Evolutionary conservation across 345 rosid genomes (phyloP).

Genomic region (Linum tenue): DNA sequence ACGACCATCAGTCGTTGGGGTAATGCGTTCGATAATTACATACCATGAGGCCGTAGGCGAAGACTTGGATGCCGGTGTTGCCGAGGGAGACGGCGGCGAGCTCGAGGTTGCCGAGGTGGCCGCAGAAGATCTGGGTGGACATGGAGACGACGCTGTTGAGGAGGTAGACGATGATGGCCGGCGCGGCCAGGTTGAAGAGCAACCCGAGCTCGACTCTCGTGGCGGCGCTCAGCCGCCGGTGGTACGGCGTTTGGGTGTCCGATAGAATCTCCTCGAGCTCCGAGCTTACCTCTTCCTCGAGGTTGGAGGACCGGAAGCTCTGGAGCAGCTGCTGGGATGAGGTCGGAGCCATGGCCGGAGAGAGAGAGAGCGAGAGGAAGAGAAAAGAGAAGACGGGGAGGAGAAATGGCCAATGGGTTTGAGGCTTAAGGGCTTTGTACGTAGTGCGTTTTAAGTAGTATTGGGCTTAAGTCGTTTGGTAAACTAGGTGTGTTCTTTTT

Average conservation of each 20-base stretch:
- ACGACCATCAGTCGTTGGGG: too few relatives aligned
- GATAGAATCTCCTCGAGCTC: slow-evolving; percentile 37
- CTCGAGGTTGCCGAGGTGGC: too few relatives aligned
- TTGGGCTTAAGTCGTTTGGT: too few relatives aligned
- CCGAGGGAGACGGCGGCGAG: too few relatives aligned
- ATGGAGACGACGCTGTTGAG: too few relatives aligned
- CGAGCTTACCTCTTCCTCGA: slow-evolving; percentile 14
- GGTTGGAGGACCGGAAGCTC: not conserved
- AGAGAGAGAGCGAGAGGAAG: not conserved
- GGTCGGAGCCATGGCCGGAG: not conserved
- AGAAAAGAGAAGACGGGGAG: not conserved
- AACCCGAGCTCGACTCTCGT: slow-evolving; percentile 11
- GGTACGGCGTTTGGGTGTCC: slow-evolving; percentile 3
- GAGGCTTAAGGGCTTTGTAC: too few relatives aligned
- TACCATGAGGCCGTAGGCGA: slow-evolving; percentile 25
- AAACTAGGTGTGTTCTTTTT: too few relatives aligned
- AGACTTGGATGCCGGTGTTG: slow-evolving; percentile 11
- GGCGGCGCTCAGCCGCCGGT: slow-evolving; percentile 6
- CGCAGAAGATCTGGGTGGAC: too few relatives aligned
- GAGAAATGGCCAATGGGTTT: not conserved
- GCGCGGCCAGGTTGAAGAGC: slow-evolving; percentile 17
- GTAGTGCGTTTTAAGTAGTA: too few relatives aligned
- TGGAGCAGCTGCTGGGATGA: not conserved
- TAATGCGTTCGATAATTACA: not conserved
- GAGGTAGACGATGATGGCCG: too few relatives aligned